phyloP scores from a whole-genome alignment of 148 eudicot genomes.

The Gaultheria prostrata region DNA sequence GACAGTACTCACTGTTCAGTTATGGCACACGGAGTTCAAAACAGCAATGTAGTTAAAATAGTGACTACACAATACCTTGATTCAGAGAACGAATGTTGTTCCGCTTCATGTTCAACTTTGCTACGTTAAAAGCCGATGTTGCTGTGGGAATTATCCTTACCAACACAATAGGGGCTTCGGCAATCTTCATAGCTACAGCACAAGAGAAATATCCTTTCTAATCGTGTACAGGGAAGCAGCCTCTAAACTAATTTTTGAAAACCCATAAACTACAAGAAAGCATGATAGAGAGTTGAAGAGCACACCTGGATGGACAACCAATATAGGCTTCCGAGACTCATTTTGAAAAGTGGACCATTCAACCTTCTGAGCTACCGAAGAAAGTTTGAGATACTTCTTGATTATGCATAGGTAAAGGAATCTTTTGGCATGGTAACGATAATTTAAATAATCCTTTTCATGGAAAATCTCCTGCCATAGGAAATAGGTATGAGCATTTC shows the following conservation, averaged over 20 bases:
- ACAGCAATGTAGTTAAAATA: background rate
- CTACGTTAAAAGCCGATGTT: conserved; percentile 47
- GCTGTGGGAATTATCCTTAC: conserved; percentile 79
- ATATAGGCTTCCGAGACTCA: conserved; percentile 88
- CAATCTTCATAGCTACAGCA: conserved; percentile 37
- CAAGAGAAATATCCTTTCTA: conserved; percentile 18
- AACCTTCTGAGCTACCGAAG: conserved; percentile 45
- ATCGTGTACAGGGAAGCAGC: background rate
- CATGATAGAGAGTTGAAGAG: background rate
- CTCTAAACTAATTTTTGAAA: background rate
- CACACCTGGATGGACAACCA: conserved; percentile 73
- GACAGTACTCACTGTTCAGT: conserved; percentile 6
- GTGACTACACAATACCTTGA: conserved; percentile 48
- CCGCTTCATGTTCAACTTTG: conserved; percentile 60
- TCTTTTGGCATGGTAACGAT: conserved; percentile 95
- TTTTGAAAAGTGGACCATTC: conserved; percentile 76
- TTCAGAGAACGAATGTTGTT: conserved; percentile 64
- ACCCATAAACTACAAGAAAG: background rate
- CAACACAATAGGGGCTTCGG: conserved; percentile 38
- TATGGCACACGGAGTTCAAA: conserved; percentile 4
- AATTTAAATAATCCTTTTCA: conserved; percentile 87
- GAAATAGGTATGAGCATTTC: background rate
- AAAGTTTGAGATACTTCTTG: conserved; percentile 64
- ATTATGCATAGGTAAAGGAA: conserved; percentile 79
- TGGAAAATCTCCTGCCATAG: conserved; percentile 76